These are phyloP conservation scores for Penicillium sp. DNA, from an alignment of 2,329 filamentous ascomycete species.

Conservation along the genomic window DNA sequence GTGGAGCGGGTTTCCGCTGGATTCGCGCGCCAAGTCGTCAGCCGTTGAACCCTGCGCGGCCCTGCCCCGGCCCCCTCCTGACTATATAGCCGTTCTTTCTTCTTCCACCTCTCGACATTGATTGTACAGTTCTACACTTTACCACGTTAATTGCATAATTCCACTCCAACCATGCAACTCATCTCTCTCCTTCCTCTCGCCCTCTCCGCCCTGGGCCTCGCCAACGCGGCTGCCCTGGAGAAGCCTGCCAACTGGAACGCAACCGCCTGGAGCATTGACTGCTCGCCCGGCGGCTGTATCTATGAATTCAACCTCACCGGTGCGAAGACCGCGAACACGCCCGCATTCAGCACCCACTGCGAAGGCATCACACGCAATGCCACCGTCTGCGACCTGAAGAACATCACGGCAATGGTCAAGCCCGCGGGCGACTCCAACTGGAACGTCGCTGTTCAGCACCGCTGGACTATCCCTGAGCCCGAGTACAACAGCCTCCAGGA, in stretches of 20 bases:
- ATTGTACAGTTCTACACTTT: background rate
- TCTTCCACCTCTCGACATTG: background rate
- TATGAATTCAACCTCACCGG: slow-evolving; percentile 35
- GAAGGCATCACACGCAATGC: slow-evolving; percentile 24
- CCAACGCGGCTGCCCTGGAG: slow-evolving; percentile 15
- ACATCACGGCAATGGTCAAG: slow-evolving; percentile 23
- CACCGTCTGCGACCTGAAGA: slow-evolving; percentile 28
- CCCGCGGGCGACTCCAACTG: slow-evolving; percentile 21
- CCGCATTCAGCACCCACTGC: slow-evolving; percentile 37
- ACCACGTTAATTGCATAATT: background rate
- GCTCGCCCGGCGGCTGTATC: slow-evolving; percentile 33
- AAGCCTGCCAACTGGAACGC: slow-evolving; percentile 29
- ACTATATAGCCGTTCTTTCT: background rate
- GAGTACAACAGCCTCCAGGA: slow-evolving; percentile 9
- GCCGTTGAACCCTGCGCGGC: background rate
- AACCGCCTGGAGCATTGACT: slow-evolving; percentile 30
- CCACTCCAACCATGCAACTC: slow-evolving; percentile 26
- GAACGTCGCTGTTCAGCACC: slow-evolving; percentile 29
- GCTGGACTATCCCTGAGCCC: slow-evolving; percentile 23
- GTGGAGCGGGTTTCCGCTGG: background rate
- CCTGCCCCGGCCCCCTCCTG: background rate
- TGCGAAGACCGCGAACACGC: slow-evolving; percentile 26
- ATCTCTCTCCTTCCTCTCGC: slow-evolving; percentile 23
- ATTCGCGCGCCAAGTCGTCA: background rate
- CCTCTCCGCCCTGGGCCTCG: slow-evolving; percentile 25